Conservation (phyloP, 2,329 filamentous ascomycete genomes). For the Calonectria montana region DNA sequence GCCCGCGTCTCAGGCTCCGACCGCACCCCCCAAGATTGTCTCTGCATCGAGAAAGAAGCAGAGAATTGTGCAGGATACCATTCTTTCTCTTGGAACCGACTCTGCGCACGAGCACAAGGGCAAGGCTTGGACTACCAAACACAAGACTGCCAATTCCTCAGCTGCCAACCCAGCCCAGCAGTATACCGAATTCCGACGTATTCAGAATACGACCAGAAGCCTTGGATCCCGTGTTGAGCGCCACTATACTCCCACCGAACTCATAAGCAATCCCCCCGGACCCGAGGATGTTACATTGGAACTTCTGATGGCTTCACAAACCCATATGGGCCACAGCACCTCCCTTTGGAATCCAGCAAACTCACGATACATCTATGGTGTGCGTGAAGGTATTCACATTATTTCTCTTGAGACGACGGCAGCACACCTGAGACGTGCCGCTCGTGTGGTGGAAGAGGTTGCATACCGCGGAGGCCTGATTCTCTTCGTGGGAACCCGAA, state of each 20-base stretch:
- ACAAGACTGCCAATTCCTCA: slow-evolving; percentile 47
- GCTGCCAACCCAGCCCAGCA: slow-evolving; percentile 53
- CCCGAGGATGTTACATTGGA: slow-evolving; percentile 89
- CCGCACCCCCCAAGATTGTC: slow-evolving; percentile 37
- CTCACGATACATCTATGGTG: slow-evolving; percentile 92
- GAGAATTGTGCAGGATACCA: slow-evolving; percentile 46
- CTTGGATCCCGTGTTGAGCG: slow-evolving; percentile 62
- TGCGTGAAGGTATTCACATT: slow-evolving; percentile 89
- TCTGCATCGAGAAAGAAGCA: slow-evolving; percentile 48
- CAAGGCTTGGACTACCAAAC: slow-evolving; percentile 47
- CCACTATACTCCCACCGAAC: slow-evolving; percentile 73
- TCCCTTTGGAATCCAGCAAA: slow-evolving; percentile 96
- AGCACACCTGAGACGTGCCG: slow-evolving; percentile 89
- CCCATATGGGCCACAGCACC: slow-evolving; percentile 90
- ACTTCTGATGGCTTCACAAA: slow-evolving; percentile 87
- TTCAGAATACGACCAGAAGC: slow-evolving; percentile 56
- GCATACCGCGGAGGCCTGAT: slow-evolving; percentile 85
- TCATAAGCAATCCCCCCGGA: slow-evolving; percentile 78
- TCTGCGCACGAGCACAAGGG: slow-evolving; percentile 49
- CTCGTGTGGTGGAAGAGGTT: slow-evolving; percentile 91
- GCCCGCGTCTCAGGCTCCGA: slow-evolving; percentile 35
- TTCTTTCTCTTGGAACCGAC: slow-evolving; percentile 50
- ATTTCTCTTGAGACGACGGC: slow-evolving; percentile 92
- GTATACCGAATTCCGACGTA: slow-evolving; percentile 50
- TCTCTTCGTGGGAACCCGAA: slow-evolving; percentile 89